Conservation (phyloP, 768 basidiomycete species). For the Nevesoporus exiguus region DNA sequence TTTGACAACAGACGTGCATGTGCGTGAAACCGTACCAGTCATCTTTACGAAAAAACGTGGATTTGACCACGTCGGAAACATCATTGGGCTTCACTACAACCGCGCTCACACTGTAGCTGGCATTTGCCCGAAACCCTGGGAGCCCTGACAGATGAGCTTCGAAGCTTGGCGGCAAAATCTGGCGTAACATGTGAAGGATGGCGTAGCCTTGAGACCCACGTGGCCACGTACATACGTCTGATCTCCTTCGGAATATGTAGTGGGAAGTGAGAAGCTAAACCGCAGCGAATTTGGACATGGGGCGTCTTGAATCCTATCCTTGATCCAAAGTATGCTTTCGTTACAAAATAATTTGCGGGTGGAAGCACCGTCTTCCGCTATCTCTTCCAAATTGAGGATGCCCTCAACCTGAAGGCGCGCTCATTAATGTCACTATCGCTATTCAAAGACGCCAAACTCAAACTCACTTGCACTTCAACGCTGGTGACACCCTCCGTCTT, state of each 20-base stretch:
- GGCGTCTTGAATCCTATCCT: slow-evolving; percentile 35
- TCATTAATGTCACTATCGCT: not conserved
- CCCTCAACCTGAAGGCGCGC: slow-evolving; percentile 52
- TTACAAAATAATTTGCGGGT: slow-evolving; percentile 50
- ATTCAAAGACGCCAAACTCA: not conserved
- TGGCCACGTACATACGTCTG: slow-evolving; percentile 52
- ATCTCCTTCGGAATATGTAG: slow-evolving; percentile 52
- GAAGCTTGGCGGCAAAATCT: slow-evolving; percentile 72
- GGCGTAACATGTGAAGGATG: slow-evolving; percentile 1
- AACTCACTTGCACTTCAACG: slow-evolving; percentile 60
- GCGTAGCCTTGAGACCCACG: slow-evolving; percentile 1
- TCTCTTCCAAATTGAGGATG: slow-evolving; percentile 52
- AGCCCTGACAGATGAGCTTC: slow-evolving; percentile 64
- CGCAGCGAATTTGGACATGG: slow-evolving; percentile 51
- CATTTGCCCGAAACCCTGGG: slow-evolving; percentile 66
- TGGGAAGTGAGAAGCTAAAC: slow-evolving; percentile 58
- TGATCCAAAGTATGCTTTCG: slow-evolving; percentile 56
- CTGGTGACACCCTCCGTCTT: slow-evolving; percentile 55
- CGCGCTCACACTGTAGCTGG: slow-evolving; percentile 59
- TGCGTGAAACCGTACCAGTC: slow-evolving; percentile 43
- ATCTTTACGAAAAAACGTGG: slow-evolving; percentile 49
- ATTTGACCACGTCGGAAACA: slow-evolving; percentile 46
- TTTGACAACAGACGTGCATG: not conserved
- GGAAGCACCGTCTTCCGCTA: slow-evolving; percentile 63
- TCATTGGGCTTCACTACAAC: slow-evolving; percentile 46